A percentile compares a stretch with the other conserved stretches of the same genome.
Conservation (phyloP, 306 rosid species). For the Fagus sylvatica region DNA sequence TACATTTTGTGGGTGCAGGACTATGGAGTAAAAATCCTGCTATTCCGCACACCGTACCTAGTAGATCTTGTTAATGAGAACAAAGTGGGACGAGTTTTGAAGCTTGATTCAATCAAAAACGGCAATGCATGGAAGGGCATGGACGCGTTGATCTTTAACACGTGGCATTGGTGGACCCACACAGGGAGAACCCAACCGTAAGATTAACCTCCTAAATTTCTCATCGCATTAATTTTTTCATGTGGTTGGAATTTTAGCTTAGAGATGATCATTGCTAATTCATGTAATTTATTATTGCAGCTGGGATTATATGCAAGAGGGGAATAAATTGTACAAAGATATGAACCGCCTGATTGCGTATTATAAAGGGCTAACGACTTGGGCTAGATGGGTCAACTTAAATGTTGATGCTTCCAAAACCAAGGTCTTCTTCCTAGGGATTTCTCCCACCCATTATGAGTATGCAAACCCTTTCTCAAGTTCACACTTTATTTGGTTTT, state of each 20-base stretch:
- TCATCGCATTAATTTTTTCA: neutral
- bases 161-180: conserved; percentile 99
- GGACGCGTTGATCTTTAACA: conserved; percentile 79
- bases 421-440: conserved; percentile 87
- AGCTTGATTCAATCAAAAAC: conserved; percentile 65
- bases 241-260: no score
- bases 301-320: conserved; percentile 69
- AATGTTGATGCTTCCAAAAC: conserved; percentile 69
- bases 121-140: conserved; percentile 85
- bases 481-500: neutral
- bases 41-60: conserved; percentile 67
- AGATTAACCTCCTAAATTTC: neutral
- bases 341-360: conserved; percentile 76
- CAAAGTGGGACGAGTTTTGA: conserved; percentile 65
- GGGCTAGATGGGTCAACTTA: conserved; percentile 79
- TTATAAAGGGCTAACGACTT: conserved; percentile 81
- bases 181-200: conserved; percentile 84
- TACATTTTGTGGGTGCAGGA: conserved; percentile 37
- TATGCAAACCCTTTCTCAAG: conserved; percentile 35
- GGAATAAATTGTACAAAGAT: conserved; percentile 60
- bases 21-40: conserved; percentile 51
- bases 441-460: conserved; percentile 88
- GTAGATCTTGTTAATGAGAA: conserved; percentile 70
- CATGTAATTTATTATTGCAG: conserved; percentile 36
- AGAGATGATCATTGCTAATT: neutral